Evolutionary conservation across 305 asterid species (phyloP).

Genomic region (Rubia balearica): DNA sequence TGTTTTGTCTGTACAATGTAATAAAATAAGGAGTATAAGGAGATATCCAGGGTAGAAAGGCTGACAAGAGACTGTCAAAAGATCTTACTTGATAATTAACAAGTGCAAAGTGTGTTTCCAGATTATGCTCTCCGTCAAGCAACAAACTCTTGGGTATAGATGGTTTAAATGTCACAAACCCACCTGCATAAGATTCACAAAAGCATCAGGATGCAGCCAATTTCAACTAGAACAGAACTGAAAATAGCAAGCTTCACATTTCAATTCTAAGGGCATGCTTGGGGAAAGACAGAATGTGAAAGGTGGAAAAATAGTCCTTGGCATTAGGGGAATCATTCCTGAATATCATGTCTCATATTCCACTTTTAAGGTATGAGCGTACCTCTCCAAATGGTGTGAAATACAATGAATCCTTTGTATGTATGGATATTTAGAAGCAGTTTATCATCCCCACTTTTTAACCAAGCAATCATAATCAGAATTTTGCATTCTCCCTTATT

Average conservation of each 20-base stretch:
- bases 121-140: constrained; percentile 77
- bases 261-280: neutral
- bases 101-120: constrained; percentile 84
- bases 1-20: constrained; percentile 67
- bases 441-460: neutral
- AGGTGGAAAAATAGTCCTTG: neutral
- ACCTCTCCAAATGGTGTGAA: neutral
- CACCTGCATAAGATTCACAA: constrained; percentile 57
- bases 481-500: too few species aligned
- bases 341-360: too few species aligned
- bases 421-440: neutral
- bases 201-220: constrained; percentile 13
- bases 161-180: constrained; percentile 78
- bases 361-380: neutral
- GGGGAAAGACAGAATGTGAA: neutral
- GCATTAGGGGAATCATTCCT: neutral
- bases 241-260: constrained; percentile 8
- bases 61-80: constrained; percentile 13
- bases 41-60: neutral
- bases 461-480: neutral
- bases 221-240: constrained; percentile 15
- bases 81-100: constrained; percentile 82
- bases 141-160: constrained; percentile 77
- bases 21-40: constrained; percentile 5
- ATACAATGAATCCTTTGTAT: too few species aligned